Evolutionary conservation across 805 yeast genomes (phyloP).

Genomic region (Candida rishiriensis): DNA sequence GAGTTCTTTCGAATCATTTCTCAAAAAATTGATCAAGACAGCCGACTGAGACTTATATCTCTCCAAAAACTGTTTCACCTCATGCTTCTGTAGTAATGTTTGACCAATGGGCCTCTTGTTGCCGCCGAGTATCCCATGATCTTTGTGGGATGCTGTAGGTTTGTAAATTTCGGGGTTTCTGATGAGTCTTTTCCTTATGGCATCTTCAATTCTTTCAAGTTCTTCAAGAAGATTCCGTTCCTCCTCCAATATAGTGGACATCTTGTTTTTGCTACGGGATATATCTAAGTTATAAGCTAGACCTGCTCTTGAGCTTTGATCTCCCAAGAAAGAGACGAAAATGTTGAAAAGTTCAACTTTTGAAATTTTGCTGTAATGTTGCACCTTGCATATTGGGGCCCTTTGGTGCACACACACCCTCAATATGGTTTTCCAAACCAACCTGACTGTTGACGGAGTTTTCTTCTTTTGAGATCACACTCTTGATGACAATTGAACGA

Average conservation of each 20-base stretch:
- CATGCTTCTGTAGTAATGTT: slow-evolving; percentile 61
- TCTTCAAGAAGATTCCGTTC: slow-evolving; percentile 48
- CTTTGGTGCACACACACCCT: too few relatives aligned
- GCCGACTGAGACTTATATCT: slow-evolving; percentile 36
- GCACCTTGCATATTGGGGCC: too few relatives aligned
- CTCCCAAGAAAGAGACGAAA: neutral
- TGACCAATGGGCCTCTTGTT: slow-evolving; percentile 46
- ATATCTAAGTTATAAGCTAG: neutral
- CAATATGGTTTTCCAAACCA: too few relatives aligned
- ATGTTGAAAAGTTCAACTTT: neutral
- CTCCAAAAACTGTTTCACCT: slow-evolving; percentile 47
- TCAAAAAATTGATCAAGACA: slow-evolving; percentile 14
- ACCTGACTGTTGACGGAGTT: too few relatives aligned
- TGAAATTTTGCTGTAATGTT: too few relatives aligned
- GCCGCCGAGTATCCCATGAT: slow-evolving; percentile 28
- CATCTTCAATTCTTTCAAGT: slow-evolving; percentile 65
- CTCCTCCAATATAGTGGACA: slow-evolving; percentile 32
- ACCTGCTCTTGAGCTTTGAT: neutral
- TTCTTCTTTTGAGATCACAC: too few relatives aligned
- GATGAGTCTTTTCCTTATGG: slow-evolving; percentile 56
- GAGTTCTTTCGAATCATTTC: slow-evolving; percentile 4
- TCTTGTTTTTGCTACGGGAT: neutral
- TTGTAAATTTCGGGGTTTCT: slow-evolving; percentile 55
- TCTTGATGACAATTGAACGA: too few relatives aligned
- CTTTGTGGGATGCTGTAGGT: slow-evolving; percentile 18